A percentile compares a stretch with the other conserved stretches of the same genome.
Evolutionary conservation across 2,329 filamentous ascomycete species (phyloP).

Genomic region (Xylaria sp.): DNA sequence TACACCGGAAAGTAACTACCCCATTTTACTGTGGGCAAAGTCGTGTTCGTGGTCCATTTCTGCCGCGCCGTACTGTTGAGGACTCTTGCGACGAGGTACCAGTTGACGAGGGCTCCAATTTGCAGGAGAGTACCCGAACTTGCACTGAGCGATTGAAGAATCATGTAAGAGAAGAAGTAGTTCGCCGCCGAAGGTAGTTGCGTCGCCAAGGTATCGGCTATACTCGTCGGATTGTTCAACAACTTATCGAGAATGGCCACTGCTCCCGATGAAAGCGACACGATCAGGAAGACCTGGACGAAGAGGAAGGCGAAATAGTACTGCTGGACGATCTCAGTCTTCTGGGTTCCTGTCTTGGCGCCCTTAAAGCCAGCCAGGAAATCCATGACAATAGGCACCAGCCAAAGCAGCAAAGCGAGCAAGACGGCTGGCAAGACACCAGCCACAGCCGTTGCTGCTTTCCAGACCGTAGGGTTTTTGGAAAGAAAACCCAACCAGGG

Average conservation of each 20-base stretch:
- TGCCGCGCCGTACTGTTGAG: conserved; percentile 74
- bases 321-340: conserved; percentile 76
- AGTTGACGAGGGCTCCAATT: conserved; percentile 68
- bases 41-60: conserved; percentile 83
- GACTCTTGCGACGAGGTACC: conserved; percentile 76
- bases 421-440: conserved; percentile 80
- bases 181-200: conserved; percentile 85
- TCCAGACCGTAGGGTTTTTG: conserved; percentile 53
- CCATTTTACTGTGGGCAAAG: conserved; percentile 74
- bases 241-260: conserved; percentile 58
- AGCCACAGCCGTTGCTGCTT: conserved; percentile 60
- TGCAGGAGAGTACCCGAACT: conserved; percentile 87
- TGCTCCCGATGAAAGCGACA: conserved; percentile 71
- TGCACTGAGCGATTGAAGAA: conserved; percentile 85
- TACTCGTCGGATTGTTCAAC: conserved; percentile 53
- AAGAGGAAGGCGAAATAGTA: conserved; percentile 96
- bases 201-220: conserved; percentile 66
- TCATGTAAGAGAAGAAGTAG: conserved; percentile 98
- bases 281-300: conserved; percentile 88
- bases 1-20: conserved; percentile 93
- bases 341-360: conserved; percentile 73
- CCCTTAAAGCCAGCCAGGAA: conserved; percentile 70
- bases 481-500: conserved; percentile 67
- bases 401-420: conserved; percentile 69
- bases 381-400: conserved; percentile 75